phyloP scores from a whole-genome alignment of 352 stramenopile genomes.

The Saprolegnia parasitica region DNA sequence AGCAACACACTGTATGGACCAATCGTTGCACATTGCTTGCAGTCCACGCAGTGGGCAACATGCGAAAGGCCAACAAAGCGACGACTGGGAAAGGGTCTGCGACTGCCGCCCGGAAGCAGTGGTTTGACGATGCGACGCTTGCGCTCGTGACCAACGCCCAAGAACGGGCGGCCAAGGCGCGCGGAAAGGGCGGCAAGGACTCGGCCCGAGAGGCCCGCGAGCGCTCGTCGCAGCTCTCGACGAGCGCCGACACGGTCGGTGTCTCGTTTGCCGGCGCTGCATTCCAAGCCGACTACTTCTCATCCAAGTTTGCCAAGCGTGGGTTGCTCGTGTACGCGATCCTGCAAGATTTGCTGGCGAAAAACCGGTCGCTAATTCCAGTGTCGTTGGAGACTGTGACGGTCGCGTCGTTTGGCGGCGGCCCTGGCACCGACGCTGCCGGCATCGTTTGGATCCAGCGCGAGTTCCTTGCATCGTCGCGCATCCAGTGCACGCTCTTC shows the following conservation, averaged over 20 bases:
- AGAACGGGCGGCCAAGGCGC: constrained; percentile 18
- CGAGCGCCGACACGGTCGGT: constrained; percentile 27
- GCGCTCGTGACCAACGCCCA: constrained; percentile 17
- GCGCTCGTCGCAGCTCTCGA: constrained; percentile 24
- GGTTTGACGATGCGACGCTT: constrained; percentile 24
- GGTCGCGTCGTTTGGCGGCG: constrained; percentile 26
- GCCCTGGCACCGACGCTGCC: constrained; percentile 23
- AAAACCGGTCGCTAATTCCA: background rate
- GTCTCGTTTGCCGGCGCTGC: constrained; percentile 28
- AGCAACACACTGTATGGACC: background rate
- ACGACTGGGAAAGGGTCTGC: background rate
- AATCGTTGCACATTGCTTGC: constrained; percentile 1
- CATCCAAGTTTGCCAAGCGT: constrained; percentile 28
- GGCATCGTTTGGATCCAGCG: constrained; percentile 28
- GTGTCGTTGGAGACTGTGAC: background rate
- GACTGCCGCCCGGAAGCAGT: constrained; percentile 13
- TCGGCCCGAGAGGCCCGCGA: constrained; percentile 12
- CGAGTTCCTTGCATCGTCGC: constrained; percentile 15
- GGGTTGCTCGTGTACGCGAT: constrained; percentile 25
- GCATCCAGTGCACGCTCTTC: constrained; percentile 21
- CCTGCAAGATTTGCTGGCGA: constrained; percentile 18
- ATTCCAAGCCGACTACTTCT: constrained; percentile 29
- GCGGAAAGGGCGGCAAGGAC: constrained; percentile 22
- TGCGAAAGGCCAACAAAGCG: background rate
- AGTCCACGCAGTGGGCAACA: constrained; percentile 7